Evolutionary conservation across 768 basidiomycete species (phyloP).

Genomic region (Saitozyma podzolica): DNA sequence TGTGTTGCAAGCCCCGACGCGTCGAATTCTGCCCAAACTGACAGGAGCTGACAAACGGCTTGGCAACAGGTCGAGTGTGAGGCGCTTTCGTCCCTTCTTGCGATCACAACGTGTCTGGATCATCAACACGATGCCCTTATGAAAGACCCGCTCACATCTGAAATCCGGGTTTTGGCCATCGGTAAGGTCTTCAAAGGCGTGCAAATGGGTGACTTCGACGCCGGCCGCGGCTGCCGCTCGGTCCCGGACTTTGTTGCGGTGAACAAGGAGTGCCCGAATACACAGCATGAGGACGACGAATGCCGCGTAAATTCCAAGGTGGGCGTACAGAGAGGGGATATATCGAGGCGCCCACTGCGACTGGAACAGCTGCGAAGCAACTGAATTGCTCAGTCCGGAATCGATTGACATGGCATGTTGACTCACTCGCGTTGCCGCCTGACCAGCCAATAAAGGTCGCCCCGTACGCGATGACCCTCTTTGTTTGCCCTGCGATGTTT

Average conservation of each 20-base stretch:
- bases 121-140: too few relatives aligned
- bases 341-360: slow-evolving; percentile 58
- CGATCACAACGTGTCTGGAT: too few relatives aligned
- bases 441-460: slow-evolving; percentile 13
- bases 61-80: too few relatives aligned
- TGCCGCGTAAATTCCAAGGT: slow-evolving; percentile 57
- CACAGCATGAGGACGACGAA: slow-evolving; percentile 53
- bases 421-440: too few relatives aligned
- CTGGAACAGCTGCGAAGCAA: slow-evolving; percentile 59
- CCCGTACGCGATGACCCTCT: slow-evolving; percentile 58
- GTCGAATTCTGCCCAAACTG: too few relatives aligned
- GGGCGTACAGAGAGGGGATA: slow-evolving; percentile 57
- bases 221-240: neutral
- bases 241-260: neutral
- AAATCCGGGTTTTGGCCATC: slow-evolving; percentile 6
- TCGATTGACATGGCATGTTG: too few relatives aligned
- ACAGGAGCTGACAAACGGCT: too few relatives aligned
- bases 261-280: slow-evolving; percentile 45
- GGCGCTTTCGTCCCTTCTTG: too few relatives aligned
- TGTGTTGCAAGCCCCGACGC: too few relatives aligned
- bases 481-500: slow-evolving; percentile 39
- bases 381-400: slow-evolving; percentile 56
- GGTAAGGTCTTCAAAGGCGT: slow-evolving; percentile 9
- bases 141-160: too few relatives aligned
- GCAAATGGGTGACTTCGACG: neutral